These are phyloP conservation scores for Medicago arabica DNA, from an alignment of 306 rosid species.

Conservation along the genomic window DNA sequence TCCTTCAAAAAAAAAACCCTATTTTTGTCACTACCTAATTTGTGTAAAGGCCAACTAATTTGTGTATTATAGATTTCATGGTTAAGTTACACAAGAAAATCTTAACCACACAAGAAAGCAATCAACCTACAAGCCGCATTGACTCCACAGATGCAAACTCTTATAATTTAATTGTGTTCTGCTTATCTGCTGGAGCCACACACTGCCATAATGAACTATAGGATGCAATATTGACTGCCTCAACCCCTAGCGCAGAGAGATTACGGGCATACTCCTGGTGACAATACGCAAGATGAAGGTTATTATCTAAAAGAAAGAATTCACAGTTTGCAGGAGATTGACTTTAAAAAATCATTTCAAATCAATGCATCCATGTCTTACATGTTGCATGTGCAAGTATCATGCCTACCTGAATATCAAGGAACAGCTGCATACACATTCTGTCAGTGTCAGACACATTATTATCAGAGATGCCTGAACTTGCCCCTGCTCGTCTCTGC, in stretches of 20 bases:
- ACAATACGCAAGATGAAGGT: slow-evolving; percentile 41
- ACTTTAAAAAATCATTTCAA: slow-evolving; percentile 26
- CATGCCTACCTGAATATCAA: slow-evolving; percentile 81
- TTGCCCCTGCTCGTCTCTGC: slow-evolving; percentile 90
- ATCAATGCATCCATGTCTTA: neutral
- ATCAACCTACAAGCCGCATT: slow-evolving; percentile 49
- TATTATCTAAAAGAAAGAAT: slow-evolving; percentile 30
- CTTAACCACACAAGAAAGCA: slow-evolving; percentile 35
- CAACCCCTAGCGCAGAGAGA: slow-evolving; percentile 72
- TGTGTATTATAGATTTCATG: slow-evolving; percentile 36
- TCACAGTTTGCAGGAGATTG: slow-evolving; percentile 20
- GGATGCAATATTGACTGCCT: slow-evolving; percentile 63
- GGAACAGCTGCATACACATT: slow-evolving; percentile 88
- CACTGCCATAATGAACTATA: slow-evolving; percentile 82
- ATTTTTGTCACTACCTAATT: no score
- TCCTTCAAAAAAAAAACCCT: no score
- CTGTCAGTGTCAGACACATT: slow-evolving; percentile 85
- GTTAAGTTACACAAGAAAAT: slow-evolving; percentile 39
- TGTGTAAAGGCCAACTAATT: slow-evolving; percentile 1
- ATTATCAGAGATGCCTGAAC: slow-evolving; percentile 79
- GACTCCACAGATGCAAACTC: slow-evolving; percentile 34
- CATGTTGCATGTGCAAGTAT: slow-evolving; percentile 4
- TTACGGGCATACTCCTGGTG: slow-evolving; percentile 88
- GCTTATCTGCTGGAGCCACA: slow-evolving; percentile 79
- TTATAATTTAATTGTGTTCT: slow-evolving; percentile 48